Base-by-base conservation (phyloP, 768 basidiomycete species). In the Tulasnella sp. region DNA sequence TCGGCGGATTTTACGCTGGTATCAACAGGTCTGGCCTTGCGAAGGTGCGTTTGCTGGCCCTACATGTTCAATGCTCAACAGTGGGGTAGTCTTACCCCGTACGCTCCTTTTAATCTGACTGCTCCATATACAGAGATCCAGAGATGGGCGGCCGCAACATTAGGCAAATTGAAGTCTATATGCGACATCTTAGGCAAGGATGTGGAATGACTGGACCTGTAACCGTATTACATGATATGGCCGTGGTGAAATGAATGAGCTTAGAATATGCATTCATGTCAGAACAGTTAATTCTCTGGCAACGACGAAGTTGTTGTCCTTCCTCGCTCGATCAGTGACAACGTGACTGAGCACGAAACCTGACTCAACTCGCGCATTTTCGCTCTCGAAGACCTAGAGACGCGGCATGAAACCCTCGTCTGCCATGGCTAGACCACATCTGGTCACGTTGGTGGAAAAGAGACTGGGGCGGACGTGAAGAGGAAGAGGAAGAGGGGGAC, bases 291-390 rank as follows among this genome's bases (percentile, higher is more conserved):
- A 11, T 23, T 23, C 21, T 21, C 11, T 30, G 11, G 19, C 19
- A 65, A 64, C 61, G 58, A 64, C 64, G 45, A 48, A 38, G n/a
- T 64, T 64, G 13, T 43, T 65, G 11, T 42, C 30, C 19, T 54
- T 65, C 17, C 45, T 65, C 17, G 17, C 42, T 45, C 24, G 29
- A 15, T 63, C 64, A 15, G 56, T 64, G 17, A 61, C 41, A 17
- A 44, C 51, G 17, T 30, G 38, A 9, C 34, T 26, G 60, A 30
- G 48, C 43, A 23, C 56, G 58, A 13, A 64, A 64, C 49, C 32
- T 64, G 43, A 30, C 63, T 10, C 27, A 21, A 21, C 23, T 59
- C 4, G 34, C 45, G 8, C 55, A 61, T 19, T 41, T 27, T 27
- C 60, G 24, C 13, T 55, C 53, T 9, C 38, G 43, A 23, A 11